A percentile compares a stretch with the other conserved stretches of the same genome.
phyloP scores from a whole-genome alignment of 2,329 filamentous ascomycete species.

The Ascomycota sp. region DNA sequence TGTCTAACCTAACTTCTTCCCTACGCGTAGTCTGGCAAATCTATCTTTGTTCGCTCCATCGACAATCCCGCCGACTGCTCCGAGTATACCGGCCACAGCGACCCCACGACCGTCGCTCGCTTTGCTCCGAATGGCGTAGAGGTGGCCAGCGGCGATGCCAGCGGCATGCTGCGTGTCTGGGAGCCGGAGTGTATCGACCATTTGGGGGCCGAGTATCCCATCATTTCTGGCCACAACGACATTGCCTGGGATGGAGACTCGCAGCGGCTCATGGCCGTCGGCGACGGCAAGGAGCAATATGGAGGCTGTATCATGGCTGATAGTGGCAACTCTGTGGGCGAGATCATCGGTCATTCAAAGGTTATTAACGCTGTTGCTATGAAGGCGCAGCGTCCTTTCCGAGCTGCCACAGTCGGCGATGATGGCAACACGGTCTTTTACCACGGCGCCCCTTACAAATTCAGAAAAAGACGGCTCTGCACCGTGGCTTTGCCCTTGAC shows the following conservation, averaged over 20 bases:
- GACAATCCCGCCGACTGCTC: conserved; percentile 68
- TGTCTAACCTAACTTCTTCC: not conserved
- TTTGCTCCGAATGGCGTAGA: conserved; percentile 93
- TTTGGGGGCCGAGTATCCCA: conserved; percentile 85
- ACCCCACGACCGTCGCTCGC: conserved; percentile 74
- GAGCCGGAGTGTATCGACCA: conserved; percentile 67
- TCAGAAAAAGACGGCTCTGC: conserved; percentile 67
- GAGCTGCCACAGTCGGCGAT: conserved; percentile 79
- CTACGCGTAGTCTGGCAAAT: conserved; percentile 61
- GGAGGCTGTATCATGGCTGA: conserved; percentile 90
- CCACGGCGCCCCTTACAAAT: conserved; percentile 89
- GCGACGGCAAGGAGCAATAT: conserved; percentile 82
- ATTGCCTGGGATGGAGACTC: conserved; percentile 96
- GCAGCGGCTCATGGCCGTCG: conserved; percentile 88
- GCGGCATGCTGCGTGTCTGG: conserved; percentile 78
- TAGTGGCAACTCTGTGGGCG: conserved; percentile 87
- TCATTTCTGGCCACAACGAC: conserved; percentile 87
- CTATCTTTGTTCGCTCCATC: conserved; percentile 86
- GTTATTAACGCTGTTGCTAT: conserved; percentile 83
- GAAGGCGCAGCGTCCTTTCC: conserved; percentile 71
- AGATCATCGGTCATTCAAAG: conserved; percentile 80
- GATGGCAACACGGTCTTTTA: conserved; percentile 82
- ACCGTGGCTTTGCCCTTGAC: conserved; percentile 77
- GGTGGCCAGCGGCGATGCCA: conserved; percentile 74
- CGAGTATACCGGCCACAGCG: conserved; percentile 84